Base-by-base conservation (phyloP, 2,329 filamentous ascomycete species). In the Rugonectria rugulosa region DNA sequence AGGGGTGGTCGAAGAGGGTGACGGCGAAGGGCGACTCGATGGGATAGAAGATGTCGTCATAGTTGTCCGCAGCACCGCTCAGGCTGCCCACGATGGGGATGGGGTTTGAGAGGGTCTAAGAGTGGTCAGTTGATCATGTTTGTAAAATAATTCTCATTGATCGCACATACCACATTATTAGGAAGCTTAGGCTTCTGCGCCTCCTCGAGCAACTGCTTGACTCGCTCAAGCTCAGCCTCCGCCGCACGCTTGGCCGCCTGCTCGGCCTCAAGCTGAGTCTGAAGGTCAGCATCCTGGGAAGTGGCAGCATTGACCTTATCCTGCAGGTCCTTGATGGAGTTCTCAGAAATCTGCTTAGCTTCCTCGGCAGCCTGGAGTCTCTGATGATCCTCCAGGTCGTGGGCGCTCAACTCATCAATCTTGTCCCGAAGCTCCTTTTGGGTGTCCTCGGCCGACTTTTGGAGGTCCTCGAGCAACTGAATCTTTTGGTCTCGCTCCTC, bases 331-430 rank as follows among this genome's bases (percentile, higher is more conserved):
- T 20, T 36, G 21, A 46, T 17, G 1, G 43, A 46, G 20, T 46
- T 14, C n/a, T 46, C 43, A 14, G 43, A 46, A 10, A 46, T 4
- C 23, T 31, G 19, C 31, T 46, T 46, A n/a, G 43, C 43, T n/a
- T 46, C 43, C 14, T 37, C 31, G 5, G 43, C 43, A 26, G 31
- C 43, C 15, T 46, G 19, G 14, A 46, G n/a, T 14, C 43, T 20
- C 43, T 46, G 43, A 31, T 46, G 43, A n/a, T 46, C 43, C 21
- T 46, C 43, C 6, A 46, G 43, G 20, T 46, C 43, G 9, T 46
- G 43, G 6, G 43, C 43, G 21, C 43, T 46, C 31, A 46, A 19
- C 21, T 46, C 43, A 15, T 46, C 31, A 36, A 46, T 46, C 43
- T 46, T 46, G 2, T 1, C 31, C 10, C 26, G 43, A 21, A 46